Base-by-base conservation (phyloP, 176 grass and related monocot species). In the Aegilops speltoides region DNA sequence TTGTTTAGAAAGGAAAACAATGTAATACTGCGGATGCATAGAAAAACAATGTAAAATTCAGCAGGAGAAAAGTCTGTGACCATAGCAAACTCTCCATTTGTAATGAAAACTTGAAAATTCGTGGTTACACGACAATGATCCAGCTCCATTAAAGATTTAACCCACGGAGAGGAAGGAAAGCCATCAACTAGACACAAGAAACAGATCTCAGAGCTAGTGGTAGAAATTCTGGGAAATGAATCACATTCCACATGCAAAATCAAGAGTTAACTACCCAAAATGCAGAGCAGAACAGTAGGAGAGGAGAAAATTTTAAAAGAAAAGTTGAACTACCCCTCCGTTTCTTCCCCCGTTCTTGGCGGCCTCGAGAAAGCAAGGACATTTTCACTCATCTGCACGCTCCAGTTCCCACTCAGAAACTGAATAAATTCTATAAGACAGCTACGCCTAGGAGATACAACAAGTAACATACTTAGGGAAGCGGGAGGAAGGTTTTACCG, bases 41-140 rank as follows among this genome's bases (percentile, higher is more conserved):
- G 10, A 54, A 38, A 71, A 65, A 15, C 45, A 83, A 12, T 73
- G 9, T 41, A 34, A 38, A 56, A 29, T 73, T 73, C 33, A 41
- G 23, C 12, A 25, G 17, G 3, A 38, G 23, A 62, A 63, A 64
- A 22, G 13, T 36, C 36, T 19, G 41, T 38, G 24, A 52, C 36
- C 68, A 65, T 15, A 6, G n/a, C n/a, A 57, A 73, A 64, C 50
- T 81, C 19, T 59, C 17, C 64, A 72, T 90, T 90, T 54, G 40
- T 25, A 74, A 59, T 59, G 56, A 59, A 20, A 59, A 20, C 56
- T 59, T 59, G 29, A 32, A 78, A 83, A 13, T 62, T 62, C 40
- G 52, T 60, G 48, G 41, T 29, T 40, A 26, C 82, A 63, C 82
- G 31, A 22, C 37, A 64, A 66, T 41, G 37, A 62, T 7, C 78